Conservation (phyloP, 768 basidiomycete species). For the Aureoboletus auriporus region DNA sequence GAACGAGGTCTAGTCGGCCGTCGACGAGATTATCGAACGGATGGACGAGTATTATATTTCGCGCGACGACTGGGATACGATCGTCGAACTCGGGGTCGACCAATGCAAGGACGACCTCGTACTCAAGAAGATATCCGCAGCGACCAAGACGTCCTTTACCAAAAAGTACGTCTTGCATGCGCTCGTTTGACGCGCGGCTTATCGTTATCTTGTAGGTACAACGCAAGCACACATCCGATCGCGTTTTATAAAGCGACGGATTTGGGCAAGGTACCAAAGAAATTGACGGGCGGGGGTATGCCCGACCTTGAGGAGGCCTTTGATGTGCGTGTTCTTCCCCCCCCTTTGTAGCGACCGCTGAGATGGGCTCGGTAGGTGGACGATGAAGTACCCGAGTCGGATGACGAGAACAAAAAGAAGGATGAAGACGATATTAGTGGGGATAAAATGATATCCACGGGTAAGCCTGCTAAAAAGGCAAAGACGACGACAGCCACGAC, state of each 20-base stretch:
- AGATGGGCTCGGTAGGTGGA: slow-evolving; percentile 34
- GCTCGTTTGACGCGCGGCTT: background rate
- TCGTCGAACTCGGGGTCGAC: slow-evolving; percentile 90
- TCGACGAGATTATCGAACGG: slow-evolving; percentile 75
- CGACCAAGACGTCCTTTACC: slow-evolving; percentile 84
- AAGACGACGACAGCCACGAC: background rate
- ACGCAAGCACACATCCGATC: slow-evolving; percentile 85
- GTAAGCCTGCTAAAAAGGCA: slow-evolving; percentile 34
- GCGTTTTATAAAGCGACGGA: slow-evolving; percentile 90
- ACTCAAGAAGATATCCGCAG: slow-evolving; percentile 77
- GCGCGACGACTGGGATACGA: slow-evolving; percentile 95
- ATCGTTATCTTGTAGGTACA: slow-evolving; percentile 59
- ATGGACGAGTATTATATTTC: slow-evolving; percentile 96
- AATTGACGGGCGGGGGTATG: slow-evolving; percentile 64
- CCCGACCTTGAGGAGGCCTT: slow-evolving; percentile 93
- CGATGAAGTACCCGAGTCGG: slow-evolving; percentile 45
- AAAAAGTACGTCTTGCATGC: slow-evolving; percentile 53
- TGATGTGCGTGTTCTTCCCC: slow-evolving; percentile 49
- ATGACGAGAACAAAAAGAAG: slow-evolving; percentile 39
- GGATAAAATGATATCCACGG: slow-evolving; percentile 58
- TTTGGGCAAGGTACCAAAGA: slow-evolving; percentile 77
- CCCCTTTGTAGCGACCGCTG: background rate
- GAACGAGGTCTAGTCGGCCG: slow-evolving; percentile 34
- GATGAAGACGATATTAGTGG: slow-evolving; percentile 41
- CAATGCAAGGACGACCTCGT: slow-evolving; percentile 69